Evolutionary conservation across 768 basidiomycete genomes (phyloP), one percentile per base, ranked within the genome.

Genomic region (Pulveroboletus frians): DNA sequence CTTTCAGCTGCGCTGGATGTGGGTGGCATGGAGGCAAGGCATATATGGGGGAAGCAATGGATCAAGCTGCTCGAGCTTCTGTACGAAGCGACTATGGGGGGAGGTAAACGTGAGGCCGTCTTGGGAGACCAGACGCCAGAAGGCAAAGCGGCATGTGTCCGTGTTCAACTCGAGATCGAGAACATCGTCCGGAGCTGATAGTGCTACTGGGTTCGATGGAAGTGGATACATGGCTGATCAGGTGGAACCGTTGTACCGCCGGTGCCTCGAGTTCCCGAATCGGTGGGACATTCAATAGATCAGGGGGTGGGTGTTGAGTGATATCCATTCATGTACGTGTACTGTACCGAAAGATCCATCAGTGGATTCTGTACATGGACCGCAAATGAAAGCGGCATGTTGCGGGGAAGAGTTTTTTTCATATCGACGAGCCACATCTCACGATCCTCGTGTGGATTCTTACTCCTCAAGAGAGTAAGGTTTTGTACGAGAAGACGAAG

Each of bases 11-110:
- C 77, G 15, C 65, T 91, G 21, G 85, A 88, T 44, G 84, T 88
- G 27, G 74, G 83, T 55, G 87, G 89, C 3, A 53, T 71, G 21
- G 72, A 80, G 42, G 85, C 83, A 9, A 71, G 71, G 47, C 66
- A 73, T 23, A 67, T 85, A 9, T 91, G 84, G 83, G 88, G 88
- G n/a, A 68, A 72, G 34, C 88, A 91, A 64, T 91, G 85, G 81
- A 67, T 82, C 50, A 90, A 90, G 63, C 66, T 90, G 44, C 73
- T 92, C 18, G 75, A 71, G 21, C 64, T 87, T 13, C 62, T 90
- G 13, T 81, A 89, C 53, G 76, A 83, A 44, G 81, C 83, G 8
- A 71, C 79, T 35, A 86, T 79, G 0, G 64, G 59, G 5, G 84
- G 72, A 39, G 47, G 64, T 7, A 51, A 58, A 34, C 42, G 66